phyloP scores from a whole-genome alignment of 1,284 basidiomycete genomes.

The Meripilus lineatus region DNA sequence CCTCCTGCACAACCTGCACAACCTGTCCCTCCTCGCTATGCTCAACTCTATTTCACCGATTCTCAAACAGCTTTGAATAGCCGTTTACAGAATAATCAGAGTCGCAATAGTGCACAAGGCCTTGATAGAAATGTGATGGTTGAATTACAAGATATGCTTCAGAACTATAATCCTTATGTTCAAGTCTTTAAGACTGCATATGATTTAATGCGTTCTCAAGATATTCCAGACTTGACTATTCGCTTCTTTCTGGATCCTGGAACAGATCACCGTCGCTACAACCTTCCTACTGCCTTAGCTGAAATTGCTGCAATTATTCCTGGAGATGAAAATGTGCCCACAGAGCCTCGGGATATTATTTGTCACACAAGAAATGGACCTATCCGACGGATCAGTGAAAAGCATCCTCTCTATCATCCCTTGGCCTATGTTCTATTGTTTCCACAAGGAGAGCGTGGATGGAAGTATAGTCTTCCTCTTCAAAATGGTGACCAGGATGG shows the following conservation, averaged over 20 bases:
- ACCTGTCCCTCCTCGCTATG: conserved; percentile 17
- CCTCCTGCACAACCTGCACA: neutral
- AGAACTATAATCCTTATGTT: conserved; percentile 12
- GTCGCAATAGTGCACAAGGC: too few relatives aligned
- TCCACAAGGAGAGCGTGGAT: conserved; percentile 35
- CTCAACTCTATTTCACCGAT: conserved; percentile 25
- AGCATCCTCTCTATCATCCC: conserved; percentile 29
- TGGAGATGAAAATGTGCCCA: conserved; percentile 9
- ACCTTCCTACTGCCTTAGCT: conserved; percentile 22
- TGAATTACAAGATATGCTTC: conserved; percentile 14
- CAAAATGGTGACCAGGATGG: neutral
- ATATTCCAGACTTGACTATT: conserved; percentile 5
- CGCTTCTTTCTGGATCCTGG: conserved; percentile 9
- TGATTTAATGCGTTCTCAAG: conserved; percentile 10
- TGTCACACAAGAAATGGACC: conserved; percentile 12
- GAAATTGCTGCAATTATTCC: conserved; percentile 26
- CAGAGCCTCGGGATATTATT: conserved; percentile 14
- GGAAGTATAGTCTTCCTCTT: conserved; percentile 28
- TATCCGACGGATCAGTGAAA: conserved; percentile 28
- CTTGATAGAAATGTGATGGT: conserved; percentile 13
- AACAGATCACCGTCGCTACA: conserved; percentile 19
- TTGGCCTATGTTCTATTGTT: conserved; percentile 39
- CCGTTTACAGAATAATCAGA: conserved; percentile 11
- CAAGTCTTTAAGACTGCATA: conserved; percentile 15
- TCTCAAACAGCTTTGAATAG: conserved; percentile 13